Base-by-base conservation (phyloP, 805 yeast species). In the Lipomyces spencermartinsiae region DNA sequence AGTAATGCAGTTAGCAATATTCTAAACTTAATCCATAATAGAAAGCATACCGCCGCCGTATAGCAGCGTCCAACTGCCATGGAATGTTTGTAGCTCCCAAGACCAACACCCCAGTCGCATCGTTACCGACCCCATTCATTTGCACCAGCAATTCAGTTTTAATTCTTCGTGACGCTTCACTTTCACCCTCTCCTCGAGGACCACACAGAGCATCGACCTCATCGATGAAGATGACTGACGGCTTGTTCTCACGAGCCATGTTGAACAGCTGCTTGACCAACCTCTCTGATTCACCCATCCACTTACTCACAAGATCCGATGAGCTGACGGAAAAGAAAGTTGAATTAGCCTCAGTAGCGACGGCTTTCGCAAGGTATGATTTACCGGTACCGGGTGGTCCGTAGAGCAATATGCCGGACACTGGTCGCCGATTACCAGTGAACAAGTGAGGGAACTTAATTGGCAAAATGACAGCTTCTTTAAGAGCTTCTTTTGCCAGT, bases 271-370 rank as follows among this genome's bases (percentile, higher is more conserved):
- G 98, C 78, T 94, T 95, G 34, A 95, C 98, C 66, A 95, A 85
- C 79, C 98, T 87, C 79, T 95, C 99, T 33, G 96, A 89, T 79
- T 95, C 99, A 74, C 99, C 99, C 98, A 94, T 94, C 99, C 99
- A 95, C 79, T 95, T 95, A 73, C 97, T 90, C 2, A 95, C 98
- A 74, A 95, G 84, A 79, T 95, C 99, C 14, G 97, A 91, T 0
- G 97, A 92, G n/a, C 97, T 90, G 0, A 95, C 97, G 1, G 97
- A 91, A 80, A 95, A 95, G 75, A 95, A 95, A 0, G 99, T 95
- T 0, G 98, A 92, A 78, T 94, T 93, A 61, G 98, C 97, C 76
- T 95, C 99, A 0, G 99, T 95, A 33, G 99, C 99, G 8, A 95
- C 98, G 0, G 99, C 99, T 78, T 95, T 95, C 10, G 99, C 99